Base-by-base conservation (phyloP, 345 rosid species). In the Acer negundo region DNA sequence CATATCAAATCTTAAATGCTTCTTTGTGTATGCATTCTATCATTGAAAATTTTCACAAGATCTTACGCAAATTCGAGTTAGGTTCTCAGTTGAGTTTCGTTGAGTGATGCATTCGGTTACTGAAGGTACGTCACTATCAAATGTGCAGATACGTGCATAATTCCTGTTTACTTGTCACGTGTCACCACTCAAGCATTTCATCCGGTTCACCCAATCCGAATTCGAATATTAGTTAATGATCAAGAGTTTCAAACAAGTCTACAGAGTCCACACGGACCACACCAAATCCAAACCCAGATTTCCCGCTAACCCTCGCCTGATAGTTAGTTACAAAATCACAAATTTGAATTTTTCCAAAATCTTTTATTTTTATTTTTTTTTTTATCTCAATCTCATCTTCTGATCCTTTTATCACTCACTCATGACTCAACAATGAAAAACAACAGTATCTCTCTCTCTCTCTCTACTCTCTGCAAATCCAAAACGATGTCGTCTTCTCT, bases 401-500 rank as follows among this genome's bases (percentile, higher is more conserved):
- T 49, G 44, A 59, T 8, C 58, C 13, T 10, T 46, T 53, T 53
- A 53, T 53, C 58, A 53, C 17, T 1, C 58, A 53, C 58, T 35
- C 28, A 26, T 26, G 2, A 26, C 55, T 49, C 17, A 16, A 53
- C 7, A 59, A 59, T 58, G 62, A 58, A 10, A 15, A 51, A 20
- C 62, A 58, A 58, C 62, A 5, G 15, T 12, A 19, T 16, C 31
- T 28, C 28, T 26, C 28, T 26, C 28, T 51, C 58, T 51, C 58
- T 58, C 62, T 59, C 10, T 49, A 49, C 17, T 49, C 63, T 59
- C 63, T 58, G 10, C 24, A 58, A 19, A 0, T 58, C 62, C 62
- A 5, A 62, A 78, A 62, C 77, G 55, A 86, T 84, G 82, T 67
- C 58, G 58, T 51, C 87, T 24, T 64, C 75, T 19, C 46, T 85